These are phyloP conservation scores for Hysterium pulicare DNA, from an alignment of 2,329 filamentous ascomycete genomes.

Conservation along the genomic window DNA sequence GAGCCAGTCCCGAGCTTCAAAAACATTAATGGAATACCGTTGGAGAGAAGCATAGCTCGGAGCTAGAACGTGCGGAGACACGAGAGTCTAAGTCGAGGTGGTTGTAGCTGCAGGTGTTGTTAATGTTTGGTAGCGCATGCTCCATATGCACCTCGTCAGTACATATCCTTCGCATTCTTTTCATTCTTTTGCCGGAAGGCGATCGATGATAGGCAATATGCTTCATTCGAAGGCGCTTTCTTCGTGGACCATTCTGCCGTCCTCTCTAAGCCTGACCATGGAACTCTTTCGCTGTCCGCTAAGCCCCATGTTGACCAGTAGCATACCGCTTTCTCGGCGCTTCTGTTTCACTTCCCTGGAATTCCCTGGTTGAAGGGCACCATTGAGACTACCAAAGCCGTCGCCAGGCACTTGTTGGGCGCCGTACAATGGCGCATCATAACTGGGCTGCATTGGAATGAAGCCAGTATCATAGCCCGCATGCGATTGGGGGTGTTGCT, in stretches of 20 bases:
- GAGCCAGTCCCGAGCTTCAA: slow-evolving; percentile 3
- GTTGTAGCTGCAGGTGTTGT: too few relatives aligned
- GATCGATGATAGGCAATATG: slow-evolving; percentile 4
- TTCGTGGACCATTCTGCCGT: slow-evolving; percentile 19
- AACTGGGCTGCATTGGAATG: slow-evolving; percentile 49
- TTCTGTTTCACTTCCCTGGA: slow-evolving; percentile 30
- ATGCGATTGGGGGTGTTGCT: slow-evolving; percentile 21
- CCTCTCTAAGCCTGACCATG: slow-evolving; percentile 28
- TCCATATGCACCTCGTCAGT: too few relatives aligned
- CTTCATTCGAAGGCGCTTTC: slow-evolving; percentile 21
- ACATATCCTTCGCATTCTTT: too few relatives aligned
- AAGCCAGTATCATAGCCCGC: slow-evolving; percentile 49
- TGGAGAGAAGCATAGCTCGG: background rate
- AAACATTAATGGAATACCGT: background rate
- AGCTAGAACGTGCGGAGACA: background rate
- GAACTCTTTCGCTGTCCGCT: slow-evolving; percentile 35
- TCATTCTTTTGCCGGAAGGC: too few relatives aligned
- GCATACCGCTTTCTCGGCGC: slow-evolving; percentile 38
- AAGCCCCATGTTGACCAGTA: slow-evolving; percentile 37
- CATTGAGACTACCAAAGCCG: slow-evolving; percentile 34
- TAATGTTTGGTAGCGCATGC: too few relatives aligned
- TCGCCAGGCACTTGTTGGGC: slow-evolving; percentile 25
- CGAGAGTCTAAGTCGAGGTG: background rate
- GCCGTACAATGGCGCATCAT: slow-evolving; percentile 38
- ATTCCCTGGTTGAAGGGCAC: slow-evolving; percentile 22